These are phyloP conservation scores for Corylus americana DNA, from an alignment of 306 rosid genomes.

Conservation along the genomic window DNA sequence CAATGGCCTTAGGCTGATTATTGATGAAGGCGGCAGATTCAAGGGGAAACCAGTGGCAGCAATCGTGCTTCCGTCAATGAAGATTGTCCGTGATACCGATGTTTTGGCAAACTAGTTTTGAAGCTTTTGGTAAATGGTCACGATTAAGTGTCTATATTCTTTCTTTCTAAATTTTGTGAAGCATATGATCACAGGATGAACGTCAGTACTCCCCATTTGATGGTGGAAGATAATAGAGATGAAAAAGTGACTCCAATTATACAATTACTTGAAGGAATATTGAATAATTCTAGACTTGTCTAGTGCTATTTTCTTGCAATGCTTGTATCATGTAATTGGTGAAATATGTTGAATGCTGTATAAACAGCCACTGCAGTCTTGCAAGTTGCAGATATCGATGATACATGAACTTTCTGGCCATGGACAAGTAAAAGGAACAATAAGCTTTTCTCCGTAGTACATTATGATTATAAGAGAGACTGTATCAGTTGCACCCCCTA, in stretches of 20 bases:
- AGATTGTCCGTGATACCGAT: constrained; percentile 69
- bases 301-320: background rate
- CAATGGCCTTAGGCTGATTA: constrained; percentile 71
- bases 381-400: no score
- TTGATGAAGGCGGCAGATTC: constrained; percentile 80
- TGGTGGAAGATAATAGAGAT: background rate
- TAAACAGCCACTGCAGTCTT: no score
- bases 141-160: background rate
- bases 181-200: background rate
- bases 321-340: no score
- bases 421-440: no score
- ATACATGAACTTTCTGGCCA: no score
- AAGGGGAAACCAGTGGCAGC: constrained; percentile 70
- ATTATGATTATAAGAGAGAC: no score
- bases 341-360: no score
- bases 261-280: background rate
- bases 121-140: background rate
- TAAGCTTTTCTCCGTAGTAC: no score
- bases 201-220: background rate
- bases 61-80: constrained; percentile 71
- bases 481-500: background rate
- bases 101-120: constrained; percentile 37
- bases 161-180: background rate
- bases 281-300: background rate
- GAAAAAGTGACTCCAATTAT: background rate